Evolutionary conservation across 2,329 filamentous ascomycete genomes (phyloP), one percentile per base, ranked within the genome.

Genomic region (Polychaeton citri): DNA sequence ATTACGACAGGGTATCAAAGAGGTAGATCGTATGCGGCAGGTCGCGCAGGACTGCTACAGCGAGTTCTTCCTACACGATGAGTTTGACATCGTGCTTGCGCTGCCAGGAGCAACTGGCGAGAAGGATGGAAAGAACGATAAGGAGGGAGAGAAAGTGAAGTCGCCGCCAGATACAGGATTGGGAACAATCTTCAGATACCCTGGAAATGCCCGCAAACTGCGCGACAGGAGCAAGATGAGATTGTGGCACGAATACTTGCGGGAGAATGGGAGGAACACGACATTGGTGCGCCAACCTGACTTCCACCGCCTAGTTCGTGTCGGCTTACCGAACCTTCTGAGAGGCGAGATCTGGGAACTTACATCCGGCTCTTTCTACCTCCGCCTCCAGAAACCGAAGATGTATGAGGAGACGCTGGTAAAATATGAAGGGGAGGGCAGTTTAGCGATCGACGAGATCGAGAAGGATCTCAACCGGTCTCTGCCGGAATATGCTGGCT

Each of bases 401-500:
- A 65, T 88, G 4, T 98, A 88, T 52, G 65, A 72, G 31, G 84
- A 98, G 39, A 96, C 87, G 0, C 65, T 98, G 31, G 68, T 74
- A 35, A 88, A 90, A 53, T 87, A 80, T 49, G 74, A 80, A 5
- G 90, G 90, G 6, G 74, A 80, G 53, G 83, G 92, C 46, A 96
- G 88, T 8, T 71, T 98, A 41, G 90, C 90, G 31, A 96, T 96
- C 48, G 90, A 98, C 56, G 90, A 98, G 66, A 98, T 98, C 45
- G 90, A 98, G 56, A 98, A 98, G 60, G 90, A 98, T 55, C 64
- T 98, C 34, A 98, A 98, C 59, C 77, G 90, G 46, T 95, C 87
- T 67, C 64, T 98, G 46, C 90, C 90, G 1, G 90, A 98, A 60
- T 98, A 98, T 57, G 85, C 90, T 13, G 90, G 90, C 1, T 98